Conservation (phyloP, 805 yeast species). For the Pichia cabralensis region DNA sequence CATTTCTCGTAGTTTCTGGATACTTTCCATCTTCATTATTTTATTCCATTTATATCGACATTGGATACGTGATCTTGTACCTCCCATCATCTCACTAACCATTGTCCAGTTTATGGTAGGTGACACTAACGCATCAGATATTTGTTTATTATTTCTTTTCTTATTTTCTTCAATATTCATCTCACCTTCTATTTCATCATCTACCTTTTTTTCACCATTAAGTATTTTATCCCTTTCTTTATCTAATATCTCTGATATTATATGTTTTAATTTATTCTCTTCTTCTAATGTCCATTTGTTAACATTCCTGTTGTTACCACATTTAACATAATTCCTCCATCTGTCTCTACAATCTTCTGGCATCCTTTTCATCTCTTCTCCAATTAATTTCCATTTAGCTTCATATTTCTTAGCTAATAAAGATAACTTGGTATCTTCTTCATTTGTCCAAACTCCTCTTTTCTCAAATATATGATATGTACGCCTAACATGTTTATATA, state of each 20-base stretch:
- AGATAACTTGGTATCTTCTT: constrained; percentile 63
- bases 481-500: constrained; percentile 88
- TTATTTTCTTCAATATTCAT: no score
- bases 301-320: constrained; percentile 66
- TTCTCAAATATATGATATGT: constrained; percentile 80
- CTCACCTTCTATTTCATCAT: no score
- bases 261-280: constrained; percentile 49
- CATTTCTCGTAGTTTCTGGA: constrained; percentile 33
- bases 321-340: constrained; percentile 91
- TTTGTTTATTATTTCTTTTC: constrained; percentile 9
- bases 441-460: constrained; percentile 84
- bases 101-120: constrained; percentile 79
- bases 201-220: no score
- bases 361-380: constrained; percentile 76
- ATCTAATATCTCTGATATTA: constrained; percentile 41
- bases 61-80: constrained; percentile 82
- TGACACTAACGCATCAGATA: constrained; percentile 15
- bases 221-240: constrained; percentile 22
- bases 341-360: constrained; percentile 97
- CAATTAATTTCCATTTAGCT: constrained; percentile 85
- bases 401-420: constrained; percentile 55
- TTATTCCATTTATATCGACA: constrained; percentile 95
- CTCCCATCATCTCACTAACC: constrained; percentile 84
- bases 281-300: constrained; percentile 84
- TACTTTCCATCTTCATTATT: constrained; percentile 50